Base-by-base conservation (phyloP, 305 asterid species). In the Coffea humblotiana region DNA sequence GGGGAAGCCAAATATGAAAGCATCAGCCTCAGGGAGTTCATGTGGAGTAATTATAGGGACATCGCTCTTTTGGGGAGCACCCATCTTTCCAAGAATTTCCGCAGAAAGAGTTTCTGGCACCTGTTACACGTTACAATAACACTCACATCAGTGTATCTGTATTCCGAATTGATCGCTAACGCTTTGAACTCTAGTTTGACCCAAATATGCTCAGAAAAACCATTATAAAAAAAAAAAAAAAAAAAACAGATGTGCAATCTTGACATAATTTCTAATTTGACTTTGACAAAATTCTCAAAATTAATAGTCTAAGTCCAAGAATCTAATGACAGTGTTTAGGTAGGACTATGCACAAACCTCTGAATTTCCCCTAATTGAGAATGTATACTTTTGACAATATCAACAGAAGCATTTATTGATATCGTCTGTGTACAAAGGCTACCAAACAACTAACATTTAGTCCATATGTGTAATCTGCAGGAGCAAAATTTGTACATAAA, bases 1-100 rank as follows among this genome's bases (percentile, higher is more conserved):
- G 0, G 98, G 98, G 87, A 93, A 92, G 1, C 98, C 98, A 15
- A 93, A 93, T 23, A 93, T 72, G 85, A 92, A 16, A 3, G 92
- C 98, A 68, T 92, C 97, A 0, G 96, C 94, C 45, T 92, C 96
- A 3, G 86, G 70, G 16, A 93, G 96, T 18, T 92, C 90, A 8
- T 86, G 65, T 2, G 98, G 89, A 52, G 85, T 87, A 71, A 93
- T 91, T 60, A 89, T 51, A 3, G 98, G 94, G 0, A 82, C 92
- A 16, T 91, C 96, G 15, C 88, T 85, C 93, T 93, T 93, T 0
- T 91, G 85, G 66, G 96, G 96, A 23, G 91, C 98, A 0, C 92
- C 84, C 90, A 92, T 81, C 83, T 90, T 93, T 0, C 71, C 93
- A 23, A 93, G 97, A 77, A 90, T 16, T 75, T 90, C 97, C 0